Conservation (phyloP, 805 yeast species). For the Kuraishia hungarica region DNA sequence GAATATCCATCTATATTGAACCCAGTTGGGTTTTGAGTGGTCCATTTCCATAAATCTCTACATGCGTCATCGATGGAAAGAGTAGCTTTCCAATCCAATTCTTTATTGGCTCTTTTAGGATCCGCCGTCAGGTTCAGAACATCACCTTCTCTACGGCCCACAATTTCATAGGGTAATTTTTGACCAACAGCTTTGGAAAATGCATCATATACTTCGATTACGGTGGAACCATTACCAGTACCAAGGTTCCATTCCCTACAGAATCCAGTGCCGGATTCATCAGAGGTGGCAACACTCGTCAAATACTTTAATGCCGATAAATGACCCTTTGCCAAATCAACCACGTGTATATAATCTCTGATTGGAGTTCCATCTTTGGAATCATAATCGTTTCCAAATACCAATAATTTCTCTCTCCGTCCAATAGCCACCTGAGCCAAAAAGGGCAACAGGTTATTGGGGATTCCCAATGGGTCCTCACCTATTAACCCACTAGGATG, state of each 20-base stretch:
- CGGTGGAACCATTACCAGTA: constrained; percentile 75
- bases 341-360: constrained; percentile 74
- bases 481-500: constrained; percentile 77
- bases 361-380: constrained; percentile 76
- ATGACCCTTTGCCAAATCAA: constrained; percentile 74
- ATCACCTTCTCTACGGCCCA: constrained; percentile 66
- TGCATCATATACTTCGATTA: constrained; percentile 58
- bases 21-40: constrained; percentile 59
- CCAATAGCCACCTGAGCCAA: constrained; percentile 75
- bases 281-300: constrained; percentile 12
- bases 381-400: constrained; percentile 66
- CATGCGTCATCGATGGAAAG: constrained; percentile 55
- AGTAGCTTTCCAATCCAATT: constrained; percentile 57
- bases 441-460: constrained; percentile 68
- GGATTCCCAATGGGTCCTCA: constrained; percentile 73
- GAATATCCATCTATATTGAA: constrained; percentile 27
- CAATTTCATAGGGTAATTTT: constrained; percentile 56
- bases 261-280: constrained; percentile 28
- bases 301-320: constrained; percentile 60
- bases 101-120: constrained; percentile 56
- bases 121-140: constrained; percentile 69
- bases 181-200: constrained; percentile 60
- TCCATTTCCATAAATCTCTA: constrained; percentile 72
- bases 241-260: constrained; percentile 81
- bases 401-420: constrained; percentile 52